phyloP scores from a whole-genome alignment of 2,329 filamentous ascomycete genomes.

The Cladosporium sp. region DNA sequence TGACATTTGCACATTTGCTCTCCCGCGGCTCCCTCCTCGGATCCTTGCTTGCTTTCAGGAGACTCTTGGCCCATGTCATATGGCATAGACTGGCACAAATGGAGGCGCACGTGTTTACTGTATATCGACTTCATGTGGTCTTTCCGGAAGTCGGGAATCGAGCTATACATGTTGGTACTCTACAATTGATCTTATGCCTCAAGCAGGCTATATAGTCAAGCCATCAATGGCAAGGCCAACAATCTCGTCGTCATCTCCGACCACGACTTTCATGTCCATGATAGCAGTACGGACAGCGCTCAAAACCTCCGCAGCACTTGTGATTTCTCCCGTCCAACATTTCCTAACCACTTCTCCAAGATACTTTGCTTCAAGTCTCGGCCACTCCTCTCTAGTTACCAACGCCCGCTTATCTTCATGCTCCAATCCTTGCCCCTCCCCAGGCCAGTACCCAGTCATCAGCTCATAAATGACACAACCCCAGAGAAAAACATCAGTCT shows the following conservation, averaged over 20 bases:
- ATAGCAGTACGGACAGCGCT: neutral
- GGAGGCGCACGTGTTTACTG: neutral
- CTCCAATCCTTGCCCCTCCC: constrained; percentile 1
- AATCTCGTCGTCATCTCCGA: neutral
- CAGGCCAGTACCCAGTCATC: neutral
- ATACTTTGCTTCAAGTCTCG: neutral
- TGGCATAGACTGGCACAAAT: neutral
- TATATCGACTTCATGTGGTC: neutral
- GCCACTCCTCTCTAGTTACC: neutral
- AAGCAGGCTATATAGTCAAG: neutral
- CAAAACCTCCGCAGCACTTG: neutral
- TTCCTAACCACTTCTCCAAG: constrained; percentile 1
- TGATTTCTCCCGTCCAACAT: neutral
- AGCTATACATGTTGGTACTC: neutral
- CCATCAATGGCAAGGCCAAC: neutral
- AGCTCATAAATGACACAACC: constrained; percentile 8
- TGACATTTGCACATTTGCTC: constrained; percentile 1
- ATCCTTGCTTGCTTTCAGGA: constrained; percentile 3
- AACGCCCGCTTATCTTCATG: neutral
- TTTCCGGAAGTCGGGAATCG: neutral
- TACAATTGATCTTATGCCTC: neutral
- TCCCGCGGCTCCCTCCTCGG: neutral
- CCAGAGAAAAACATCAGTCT: constrained; percentile 2
- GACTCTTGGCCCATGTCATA: constrained; percentile 8
- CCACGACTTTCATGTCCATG: neutral